These are phyloP conservation scores for Talaromyces funiculosus DNA, from an alignment of 2,329 filamentous ascomycete genomes.

Conservation along the genomic window DNA sequence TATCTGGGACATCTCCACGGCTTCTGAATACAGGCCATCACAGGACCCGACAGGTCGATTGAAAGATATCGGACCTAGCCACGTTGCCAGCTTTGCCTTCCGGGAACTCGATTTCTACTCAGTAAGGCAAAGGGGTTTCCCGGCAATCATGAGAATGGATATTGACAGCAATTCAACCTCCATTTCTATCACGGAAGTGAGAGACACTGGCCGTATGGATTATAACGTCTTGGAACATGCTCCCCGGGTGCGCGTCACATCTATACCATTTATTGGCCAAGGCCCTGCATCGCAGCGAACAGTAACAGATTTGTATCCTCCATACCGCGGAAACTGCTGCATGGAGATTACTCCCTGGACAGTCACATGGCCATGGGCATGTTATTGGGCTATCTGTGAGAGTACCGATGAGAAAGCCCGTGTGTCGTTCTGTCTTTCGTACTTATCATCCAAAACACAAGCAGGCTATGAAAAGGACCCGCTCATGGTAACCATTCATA, in stretches of 20 bases:
- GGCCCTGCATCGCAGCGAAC: slow-evolving; percentile 50
- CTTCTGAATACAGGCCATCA: slow-evolving; percentile 48
- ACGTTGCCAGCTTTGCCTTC: slow-evolving; percentile 46
- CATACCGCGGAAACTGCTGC: slow-evolving; percentile 38
- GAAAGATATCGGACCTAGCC: slow-evolving; percentile 15
- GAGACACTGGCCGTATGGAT: slow-evolving; percentile 43
- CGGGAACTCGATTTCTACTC: slow-evolving; percentile 49
- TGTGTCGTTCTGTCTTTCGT: slow-evolving; percentile 34
- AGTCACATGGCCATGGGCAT: slow-evolving; percentile 23
- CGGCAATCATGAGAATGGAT: slow-evolving; percentile 46
- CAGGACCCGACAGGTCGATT: slow-evolving; percentile 42
- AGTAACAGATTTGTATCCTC: slow-evolving; percentile 42
- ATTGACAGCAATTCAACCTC: slow-evolving; percentile 45
- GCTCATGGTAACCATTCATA: slow-evolving; percentile 26
- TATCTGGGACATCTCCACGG: slow-evolving; percentile 54
- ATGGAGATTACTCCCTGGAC: slow-evolving; percentile 29
- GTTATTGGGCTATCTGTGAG: slow-evolving; percentile 35
- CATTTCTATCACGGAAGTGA: slow-evolving; percentile 54
- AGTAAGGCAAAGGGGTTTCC: slow-evolving; percentile 49
- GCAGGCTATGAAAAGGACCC: slow-evolving; percentile 20
- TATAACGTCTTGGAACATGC: slow-evolving; percentile 25
- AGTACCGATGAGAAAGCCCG: slow-evolving; percentile 26
- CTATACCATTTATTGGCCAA: slow-evolving; percentile 48
- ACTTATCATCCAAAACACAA: slow-evolving; percentile 17
- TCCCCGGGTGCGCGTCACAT: slow-evolving; percentile 46